A percentile compares a stretch with the other conserved stretches of the same genome.
Conservation (phyloP, 179 eudicot genomes). For the Nepenthes alata region DNA sequence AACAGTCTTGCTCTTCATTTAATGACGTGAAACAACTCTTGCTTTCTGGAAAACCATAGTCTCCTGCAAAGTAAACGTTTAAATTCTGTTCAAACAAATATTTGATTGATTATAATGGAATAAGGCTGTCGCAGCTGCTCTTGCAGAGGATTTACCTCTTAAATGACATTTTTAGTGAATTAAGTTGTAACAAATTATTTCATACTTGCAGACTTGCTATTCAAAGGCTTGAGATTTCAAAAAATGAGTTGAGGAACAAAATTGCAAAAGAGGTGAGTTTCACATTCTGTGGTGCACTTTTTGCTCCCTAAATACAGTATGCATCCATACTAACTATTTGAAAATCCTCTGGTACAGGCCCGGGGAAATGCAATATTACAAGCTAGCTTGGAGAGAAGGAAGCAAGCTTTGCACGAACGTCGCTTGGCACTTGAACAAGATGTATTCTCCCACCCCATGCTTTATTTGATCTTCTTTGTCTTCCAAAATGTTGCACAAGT, state of each 20-base stretch:
- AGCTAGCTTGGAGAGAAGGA: conserved; percentile 97
- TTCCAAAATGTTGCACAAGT: background rate
- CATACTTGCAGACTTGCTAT: conserved; percentile 56
- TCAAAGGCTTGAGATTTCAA: conserved; percentile 88
- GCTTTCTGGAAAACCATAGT: too few species aligned
- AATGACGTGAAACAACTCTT: too few species aligned
- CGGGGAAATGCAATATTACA: conserved; percentile 94
- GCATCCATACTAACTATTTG: background rate
- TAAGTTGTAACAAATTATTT: background rate
- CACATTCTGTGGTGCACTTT: background rate
- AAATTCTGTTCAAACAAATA: too few species aligned
- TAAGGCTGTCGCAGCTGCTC: background rate
- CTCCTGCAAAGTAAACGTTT: too few species aligned
- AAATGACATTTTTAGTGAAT: background rate
- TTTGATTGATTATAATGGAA: background rate
- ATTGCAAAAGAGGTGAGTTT: conserved; percentile 84
- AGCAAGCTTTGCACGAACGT: conserved; percentile 97
- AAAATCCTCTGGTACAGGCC: conserved; percentile 30
- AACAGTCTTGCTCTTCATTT: too few species aligned
- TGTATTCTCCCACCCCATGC: conserved; percentile 26
- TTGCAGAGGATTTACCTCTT: background rate
- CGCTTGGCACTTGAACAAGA: conserved; percentile 99
- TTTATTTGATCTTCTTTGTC: background rate
- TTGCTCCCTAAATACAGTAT: background rate
- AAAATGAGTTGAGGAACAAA: conserved; percentile 78